Conservation (phyloP, 345 rosid species). For the Brassica nigra region DNA sequence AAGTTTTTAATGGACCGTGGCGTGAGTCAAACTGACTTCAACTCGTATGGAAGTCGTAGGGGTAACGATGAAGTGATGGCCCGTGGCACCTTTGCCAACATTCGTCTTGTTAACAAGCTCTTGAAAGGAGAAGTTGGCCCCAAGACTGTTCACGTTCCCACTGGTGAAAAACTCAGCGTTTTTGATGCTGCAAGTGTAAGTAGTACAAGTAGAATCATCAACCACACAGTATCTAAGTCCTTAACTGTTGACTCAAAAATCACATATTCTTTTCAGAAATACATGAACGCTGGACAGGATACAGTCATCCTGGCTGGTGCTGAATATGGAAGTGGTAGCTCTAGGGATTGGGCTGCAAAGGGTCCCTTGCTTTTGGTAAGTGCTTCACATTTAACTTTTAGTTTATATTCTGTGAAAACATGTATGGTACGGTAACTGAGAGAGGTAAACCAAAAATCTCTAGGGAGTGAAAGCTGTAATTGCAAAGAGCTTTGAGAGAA, state of each 20-base stretch:
- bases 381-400: conserved; percentile 5
- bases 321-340: conserved; percentile 89
- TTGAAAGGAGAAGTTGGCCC: conserved; percentile 87
- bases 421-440: conserved; percentile 5
- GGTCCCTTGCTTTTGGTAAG: conserved; percentile 79
- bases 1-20: conserved; percentile 68
- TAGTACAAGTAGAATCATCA: conserved; percentile 28
- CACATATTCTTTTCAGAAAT: conserved; percentile 47
- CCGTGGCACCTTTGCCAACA: conserved; percentile 87
- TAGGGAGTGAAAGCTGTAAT: conserved; percentile 72
- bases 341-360: conserved; percentile 95
- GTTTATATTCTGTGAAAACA: not conserved
- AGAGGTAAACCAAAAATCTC: not conserved
- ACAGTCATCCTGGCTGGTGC: conserved; percentile 81
- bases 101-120: conserved; percentile 76
- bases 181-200: conserved; percentile 83
- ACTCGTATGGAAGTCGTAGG: conserved; percentile 83
- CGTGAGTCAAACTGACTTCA: conserved; percentile 62
- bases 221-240: not conserved
- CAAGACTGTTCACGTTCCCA: conserved; percentile 72
- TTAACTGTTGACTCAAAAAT: not conserved
- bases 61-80: conserved; percentile 87
- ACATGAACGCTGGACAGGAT: conserved; percentile 66
- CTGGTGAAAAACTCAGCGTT: conserved; percentile 71
- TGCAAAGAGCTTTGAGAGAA: conserved; percentile 72